These are phyloP conservation scores for Golubevia pallescens DNA, from an alignment of 1,284 basidiomycete species.

Conservation along the genomic window DNA sequence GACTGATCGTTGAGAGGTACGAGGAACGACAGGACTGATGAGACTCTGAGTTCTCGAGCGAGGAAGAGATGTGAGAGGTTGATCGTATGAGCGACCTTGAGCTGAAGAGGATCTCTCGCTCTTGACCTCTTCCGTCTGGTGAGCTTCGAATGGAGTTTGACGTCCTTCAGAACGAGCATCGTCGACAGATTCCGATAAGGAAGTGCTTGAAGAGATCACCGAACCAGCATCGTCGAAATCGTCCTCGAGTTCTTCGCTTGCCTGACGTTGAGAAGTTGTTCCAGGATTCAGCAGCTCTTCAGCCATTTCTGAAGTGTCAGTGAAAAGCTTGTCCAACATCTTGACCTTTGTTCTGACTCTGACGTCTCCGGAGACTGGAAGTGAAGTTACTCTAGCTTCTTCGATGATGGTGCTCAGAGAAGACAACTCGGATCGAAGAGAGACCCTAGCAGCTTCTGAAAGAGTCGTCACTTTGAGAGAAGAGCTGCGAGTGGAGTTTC, in stretches of 20 bases:
- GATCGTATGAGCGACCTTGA: neutral
- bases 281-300: conserved; percentile 3
- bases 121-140: neutral
- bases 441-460: neutral
- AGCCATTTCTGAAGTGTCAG: conserved; percentile 5
- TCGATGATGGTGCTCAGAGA: neutral
- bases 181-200: neutral
- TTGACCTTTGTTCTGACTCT: conserved; percentile 3
- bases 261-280: neutral
- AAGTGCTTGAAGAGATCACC: conserved; percentile 3
- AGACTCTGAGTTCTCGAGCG: neutral
- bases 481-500: neutral
- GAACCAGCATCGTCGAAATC: conserved; percentile 8
- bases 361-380: conserved; percentile 4
- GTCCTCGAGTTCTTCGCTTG: neutral
- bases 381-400: conserved; percentile 1
- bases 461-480: neutral
- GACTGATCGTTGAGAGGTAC: neutral
- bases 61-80: neutral
- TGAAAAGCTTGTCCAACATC: neutral
- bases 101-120: neutral
- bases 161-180: neutral
- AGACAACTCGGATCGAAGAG: conserved; percentile 2
- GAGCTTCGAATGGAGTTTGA: neutral
- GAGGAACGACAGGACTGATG: neutral